Base-by-base conservation (phyloP, 2,329 filamentous ascomycete genomes). In the Akanthomyces lecanii region DNA sequence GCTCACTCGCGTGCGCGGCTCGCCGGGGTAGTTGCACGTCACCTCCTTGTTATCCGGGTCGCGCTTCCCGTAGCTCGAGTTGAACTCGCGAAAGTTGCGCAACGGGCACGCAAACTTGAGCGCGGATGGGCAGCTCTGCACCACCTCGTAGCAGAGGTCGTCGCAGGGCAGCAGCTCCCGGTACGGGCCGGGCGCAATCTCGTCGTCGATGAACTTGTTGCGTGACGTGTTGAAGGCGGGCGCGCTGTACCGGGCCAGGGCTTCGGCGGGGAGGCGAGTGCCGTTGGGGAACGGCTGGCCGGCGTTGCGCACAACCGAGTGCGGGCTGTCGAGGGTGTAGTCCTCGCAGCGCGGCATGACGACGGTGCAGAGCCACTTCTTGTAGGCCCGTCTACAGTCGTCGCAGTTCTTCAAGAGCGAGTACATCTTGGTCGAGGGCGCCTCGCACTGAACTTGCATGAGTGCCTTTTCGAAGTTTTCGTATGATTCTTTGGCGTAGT, bases 301-400 rank as follows among this genome's bases (percentile, higher is more conserved):
- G 60, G 92, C 83, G 70, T 94, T 95, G 52, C 95, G 89, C 23
- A 75, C 70, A 36, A 80, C 74, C 1, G 79, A 76, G 66, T 77
- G 76, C 1, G 74, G 60, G 16, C 80, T 78, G 1, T 74, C 70
- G 55, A 81, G 85, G 57, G 82, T 85, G 69, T 90, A 95, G 76
- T 97, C 94, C 71, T 91, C 89, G 78, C 95, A 99, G 36, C 93
- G 90, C 1, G 95, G 95, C 65, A 99, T 95, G 18, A 87, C 89
- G 33, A 98, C 92, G 28, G 91, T 90, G 78, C 95, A 99, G 23
- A 99, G 87, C 95, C 95, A 99, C 71, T 87, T 82, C 74, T 96
- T 97, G 82, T 99, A 99, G 10, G 92, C 91, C 0, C 73, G 71
- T 18, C 81, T 85, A 76, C 95, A 99, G 74, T 96, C 84, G 50